phyloP scores from a whole-genome alignment of 139 green algal species.

The Chlamydomonas applanata region DNA sequence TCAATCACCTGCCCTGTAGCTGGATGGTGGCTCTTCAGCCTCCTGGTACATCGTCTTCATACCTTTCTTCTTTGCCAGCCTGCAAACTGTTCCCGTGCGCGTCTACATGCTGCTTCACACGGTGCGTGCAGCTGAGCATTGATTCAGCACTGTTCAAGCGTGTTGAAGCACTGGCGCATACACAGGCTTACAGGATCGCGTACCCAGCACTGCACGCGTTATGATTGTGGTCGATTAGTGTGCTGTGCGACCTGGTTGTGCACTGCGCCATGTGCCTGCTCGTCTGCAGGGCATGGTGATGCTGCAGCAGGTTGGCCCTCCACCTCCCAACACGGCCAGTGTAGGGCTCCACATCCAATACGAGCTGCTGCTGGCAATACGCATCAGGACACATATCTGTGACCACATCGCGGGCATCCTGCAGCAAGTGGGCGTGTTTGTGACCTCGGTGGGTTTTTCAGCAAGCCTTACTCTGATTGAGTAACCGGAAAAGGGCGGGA shows the following conservation, averaged over 20 bases:
- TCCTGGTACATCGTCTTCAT: slow-evolving; percentile 24
- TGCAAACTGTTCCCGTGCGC: slow-evolving; percentile 13
- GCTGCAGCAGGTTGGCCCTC: slow-evolving; percentile 36
- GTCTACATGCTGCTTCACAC: not conserved
- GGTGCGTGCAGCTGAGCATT: slow-evolving; percentile 18
- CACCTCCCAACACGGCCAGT: slow-evolving; percentile 21
- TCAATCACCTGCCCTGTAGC: slow-evolving; percentile 10
- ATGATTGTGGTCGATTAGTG: too few species aligned
- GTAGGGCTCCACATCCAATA: slow-evolving; percentile 38
- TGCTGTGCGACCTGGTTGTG: too few species aligned
- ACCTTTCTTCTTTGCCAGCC: slow-evolving; percentile 11
- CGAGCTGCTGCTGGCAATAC: slow-evolving; percentile 8
- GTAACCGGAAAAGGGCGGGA: too few species aligned
- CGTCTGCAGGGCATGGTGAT: slow-evolving; percentile 23
- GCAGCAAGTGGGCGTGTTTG: not conserved
- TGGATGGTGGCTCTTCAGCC: not conserved
- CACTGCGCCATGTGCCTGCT: too few species aligned
- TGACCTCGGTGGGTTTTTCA: not conserved
- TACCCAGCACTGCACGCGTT: too few species aligned
- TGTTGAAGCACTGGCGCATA: too few species aligned
- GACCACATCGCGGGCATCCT: slow-evolving; percentile 19
- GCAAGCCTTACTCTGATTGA: too few species aligned
- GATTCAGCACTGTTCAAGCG: too few species aligned
- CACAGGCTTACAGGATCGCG: too few species aligned
- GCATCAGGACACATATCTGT: slow-evolving; percentile 20